Evolutionary conservation across 176 grass and related monocot species (phyloP).

Genomic region (Eleusine coracana): DNA sequence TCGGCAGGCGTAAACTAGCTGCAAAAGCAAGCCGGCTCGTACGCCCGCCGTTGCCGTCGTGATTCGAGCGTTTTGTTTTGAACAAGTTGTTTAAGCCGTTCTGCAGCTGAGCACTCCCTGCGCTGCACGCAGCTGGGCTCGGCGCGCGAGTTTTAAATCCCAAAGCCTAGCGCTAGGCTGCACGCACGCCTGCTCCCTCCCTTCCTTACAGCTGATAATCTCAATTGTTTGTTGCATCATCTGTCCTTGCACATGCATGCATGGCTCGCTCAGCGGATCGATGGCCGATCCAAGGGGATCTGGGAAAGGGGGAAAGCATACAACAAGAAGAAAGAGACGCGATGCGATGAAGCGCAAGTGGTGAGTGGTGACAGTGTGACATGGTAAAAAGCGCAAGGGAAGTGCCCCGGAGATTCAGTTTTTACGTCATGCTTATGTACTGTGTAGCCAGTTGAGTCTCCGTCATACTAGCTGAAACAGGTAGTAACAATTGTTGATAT

Average conservation of each 20-base stretch:
- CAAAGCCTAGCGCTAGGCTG: slow-evolving; percentile 47
- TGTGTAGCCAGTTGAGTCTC: neutral
- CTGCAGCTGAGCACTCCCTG: neutral
- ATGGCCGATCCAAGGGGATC: neutral
- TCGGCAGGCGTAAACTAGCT: slow-evolving; percentile 55
- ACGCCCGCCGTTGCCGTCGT: slow-evolving; percentile 25
- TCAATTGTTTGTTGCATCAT: slow-evolving; percentile 3
- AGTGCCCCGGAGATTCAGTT: neutral
- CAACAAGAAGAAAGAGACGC: neutral
- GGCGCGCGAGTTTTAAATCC: slow-evolving; percentile 14
- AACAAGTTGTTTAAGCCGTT: neutral
- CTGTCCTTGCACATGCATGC: slow-evolving; percentile 12
- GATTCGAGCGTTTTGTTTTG: slow-evolving; percentile 31
- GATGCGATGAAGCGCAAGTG: neutral
- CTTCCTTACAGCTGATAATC: slow-evolving; percentile 1
- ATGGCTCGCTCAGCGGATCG: neutral
- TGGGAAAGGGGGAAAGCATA: neutral
- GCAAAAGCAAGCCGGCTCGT: slow-evolving; percentile 38
- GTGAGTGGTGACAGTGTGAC: no score
- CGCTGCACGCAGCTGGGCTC: neutral
- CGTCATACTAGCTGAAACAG: neutral
- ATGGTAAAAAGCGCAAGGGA: neutral
- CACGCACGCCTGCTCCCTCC: slow-evolving; percentile 49
- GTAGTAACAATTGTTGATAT: neutral
- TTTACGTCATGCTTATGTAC: neutral